phyloP scores from a whole-genome alignment of 768 basidiomycete species.

The Lactarius hatsudake region DNA sequence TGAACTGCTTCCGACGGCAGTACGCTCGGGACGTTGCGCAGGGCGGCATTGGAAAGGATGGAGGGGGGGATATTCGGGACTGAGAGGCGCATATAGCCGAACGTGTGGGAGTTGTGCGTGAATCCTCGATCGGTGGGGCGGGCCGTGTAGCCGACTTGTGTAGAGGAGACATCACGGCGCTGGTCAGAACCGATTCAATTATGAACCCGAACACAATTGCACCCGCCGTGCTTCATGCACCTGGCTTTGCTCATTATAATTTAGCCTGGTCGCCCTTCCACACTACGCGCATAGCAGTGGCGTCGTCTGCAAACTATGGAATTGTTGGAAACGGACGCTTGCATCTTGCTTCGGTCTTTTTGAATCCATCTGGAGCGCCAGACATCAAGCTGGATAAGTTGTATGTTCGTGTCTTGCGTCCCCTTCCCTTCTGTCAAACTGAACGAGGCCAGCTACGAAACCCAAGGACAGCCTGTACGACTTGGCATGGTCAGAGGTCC shows the following conservation, averaged over 20 bases:
- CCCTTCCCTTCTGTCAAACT: constrained; percentile 21
- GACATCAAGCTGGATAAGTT: constrained; percentile 59
- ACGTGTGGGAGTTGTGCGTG: neutral
- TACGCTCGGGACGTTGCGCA: constrained; percentile 38
- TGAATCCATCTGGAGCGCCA: constrained; percentile 45
- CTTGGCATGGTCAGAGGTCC: constrained; percentile 90
- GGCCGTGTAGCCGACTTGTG: neutral
- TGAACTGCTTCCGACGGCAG: constrained; percentile 54
- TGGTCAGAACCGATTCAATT: constrained; percentile 7
- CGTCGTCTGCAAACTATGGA: constrained; percentile 90
- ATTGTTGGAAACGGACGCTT: constrained; percentile 94
- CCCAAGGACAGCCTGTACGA: constrained; percentile 91
- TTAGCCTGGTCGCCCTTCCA: constrained; percentile 87
- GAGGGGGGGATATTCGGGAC: constrained; percentile 71
- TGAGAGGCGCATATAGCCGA: constrained; percentile 63
- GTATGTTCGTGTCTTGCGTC: constrained; percentile 42
- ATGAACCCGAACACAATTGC: constrained; percentile 40
- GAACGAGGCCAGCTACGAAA: constrained; percentile 71
- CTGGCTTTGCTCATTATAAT: constrained; percentile 81
- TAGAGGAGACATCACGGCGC: neutral
- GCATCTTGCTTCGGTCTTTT: constrained; percentile 55
- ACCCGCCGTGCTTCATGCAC: constrained; percentile 61
- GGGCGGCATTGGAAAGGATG: constrained; percentile 44
- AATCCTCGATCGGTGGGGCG: neutral
- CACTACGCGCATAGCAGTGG: constrained; percentile 67